phyloP scores from a whole-genome alignment of 371 early-diverging fungal species.

The Apophysomyces elegans region DNA sequence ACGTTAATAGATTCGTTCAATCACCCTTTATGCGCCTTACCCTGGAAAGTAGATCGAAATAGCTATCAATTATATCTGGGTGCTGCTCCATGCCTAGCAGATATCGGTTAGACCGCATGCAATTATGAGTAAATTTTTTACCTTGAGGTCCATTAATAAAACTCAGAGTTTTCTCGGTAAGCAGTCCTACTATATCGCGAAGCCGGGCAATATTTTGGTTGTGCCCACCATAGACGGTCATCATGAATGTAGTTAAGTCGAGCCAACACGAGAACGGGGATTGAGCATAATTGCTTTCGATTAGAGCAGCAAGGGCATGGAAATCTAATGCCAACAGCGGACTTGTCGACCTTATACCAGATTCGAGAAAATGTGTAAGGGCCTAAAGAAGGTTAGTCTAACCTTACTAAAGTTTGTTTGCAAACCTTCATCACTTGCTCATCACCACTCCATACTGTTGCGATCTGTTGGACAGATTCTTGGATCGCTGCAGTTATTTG shows the following conservation, averaged over 20 bases:
- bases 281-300: slow-evolving; percentile 47
- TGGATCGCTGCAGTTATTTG: slow-evolving; percentile 39
- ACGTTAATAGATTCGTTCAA: neutral
- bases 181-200: slow-evolving; percentile 39
- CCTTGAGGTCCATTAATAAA: slow-evolving; percentile 54
- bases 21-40: slow-evolving; percentile 29
- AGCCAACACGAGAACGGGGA: slow-evolving; percentile 59
- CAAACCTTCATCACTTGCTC: slow-evolving; percentile 42
- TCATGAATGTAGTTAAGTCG: slow-evolving; percentile 55
- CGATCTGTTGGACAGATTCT: slow-evolving; percentile 35
- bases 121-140: slow-evolving; percentile 19
- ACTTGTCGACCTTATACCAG: slow-evolving; percentile 56
- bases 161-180: slow-evolving; percentile 56
- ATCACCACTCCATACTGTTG: slow-evolving; percentile 36
- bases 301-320: slow-evolving; percentile 33
- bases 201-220: slow-evolving; percentile 36
- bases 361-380: slow-evolving; percentile 54
- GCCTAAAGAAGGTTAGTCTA: slow-evolving; percentile 29
- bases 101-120: neutral
- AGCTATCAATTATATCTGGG: slow-evolving; percentile 40
- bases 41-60: slow-evolving; percentile 60
- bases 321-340: slow-evolving; percentile 53
- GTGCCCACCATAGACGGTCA: slow-evolving; percentile 64
- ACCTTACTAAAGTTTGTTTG: neutral
- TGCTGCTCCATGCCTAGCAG: slow-evolving; percentile 52